Conservation (phyloP, 495 filamentous ascomycete species). For the Aspergillus taichungensis region DNA sequence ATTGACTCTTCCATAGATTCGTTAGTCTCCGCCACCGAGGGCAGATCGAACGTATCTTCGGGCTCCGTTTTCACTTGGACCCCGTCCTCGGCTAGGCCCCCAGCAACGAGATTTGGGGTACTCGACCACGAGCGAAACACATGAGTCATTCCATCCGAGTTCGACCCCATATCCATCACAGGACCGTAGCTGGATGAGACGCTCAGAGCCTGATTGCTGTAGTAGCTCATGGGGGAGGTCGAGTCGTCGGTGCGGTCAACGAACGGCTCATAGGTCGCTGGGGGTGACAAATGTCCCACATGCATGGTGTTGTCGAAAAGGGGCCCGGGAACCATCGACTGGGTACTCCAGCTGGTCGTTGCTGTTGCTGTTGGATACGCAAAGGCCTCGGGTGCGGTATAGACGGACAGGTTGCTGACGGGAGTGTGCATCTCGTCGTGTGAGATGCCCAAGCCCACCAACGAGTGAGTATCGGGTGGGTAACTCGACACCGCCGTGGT, state of each 20-base stretch:
- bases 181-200: constrained; percentile 20
- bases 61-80: constrained; percentile 8
- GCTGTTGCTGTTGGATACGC: constrained; percentile 6
- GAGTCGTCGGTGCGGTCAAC: constrained; percentile 9
- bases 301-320: constrained; percentile 14
- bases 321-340: constrained; percentile 9
- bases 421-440: constrained; percentile 15
- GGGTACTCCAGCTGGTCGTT: constrained; percentile 12
- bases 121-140: constrained; percentile 15
- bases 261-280: constrained; percentile 14
- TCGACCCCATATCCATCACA: constrained; percentile 6
- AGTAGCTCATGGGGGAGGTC: constrained; percentile 18
- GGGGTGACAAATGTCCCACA: constrained; percentile 10
- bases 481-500: constrained; percentile 10
- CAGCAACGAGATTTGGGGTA: constrained; percentile 13
- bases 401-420: constrained; percentile 8
- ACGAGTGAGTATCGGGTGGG: constrained; percentile 5
- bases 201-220: constrained; percentile 16
- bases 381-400: constrained; percentile 6
- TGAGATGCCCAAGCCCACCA: constrained; percentile 27
- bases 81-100: constrained; percentile 5
- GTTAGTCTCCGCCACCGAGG: not conserved
- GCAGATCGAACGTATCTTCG: constrained; percentile 9
- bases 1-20: not conserved
- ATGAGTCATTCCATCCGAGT: constrained; percentile 8